Percentiles rank a stretch among this genome's conserved stretches.
phyloP scores from a whole-genome alignment of 2,329 filamentous ascomycete species.

The Ilyonectria mors-panacis region DNA sequence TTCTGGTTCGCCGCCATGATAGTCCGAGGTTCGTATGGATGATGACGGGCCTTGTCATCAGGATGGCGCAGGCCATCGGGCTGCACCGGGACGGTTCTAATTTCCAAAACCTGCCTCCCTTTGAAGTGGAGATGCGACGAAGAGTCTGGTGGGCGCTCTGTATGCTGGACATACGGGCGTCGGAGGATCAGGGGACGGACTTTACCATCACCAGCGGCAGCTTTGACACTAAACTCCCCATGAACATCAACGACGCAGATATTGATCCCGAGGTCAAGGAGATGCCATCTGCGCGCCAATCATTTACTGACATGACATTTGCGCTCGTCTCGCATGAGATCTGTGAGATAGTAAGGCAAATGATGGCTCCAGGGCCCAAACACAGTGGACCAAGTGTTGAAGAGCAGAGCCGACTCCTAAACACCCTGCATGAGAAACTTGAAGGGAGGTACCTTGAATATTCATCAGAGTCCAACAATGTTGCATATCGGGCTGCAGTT shows the following conservation, averaged over 20 bases:
- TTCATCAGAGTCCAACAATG: conserved; percentile 48
- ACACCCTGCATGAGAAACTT: conserved; percentile 60
- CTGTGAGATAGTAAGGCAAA: conserved; percentile 53
- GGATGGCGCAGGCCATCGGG: conserved; percentile 68
- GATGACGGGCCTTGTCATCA: conserved; percentile 73
- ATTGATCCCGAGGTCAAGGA: conserved; percentile 63
- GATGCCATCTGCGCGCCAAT: conserved; percentile 62
- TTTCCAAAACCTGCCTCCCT: conserved; percentile 67
- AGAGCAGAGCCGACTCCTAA: conserved; percentile 60
- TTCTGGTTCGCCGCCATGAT: conserved; percentile 66
- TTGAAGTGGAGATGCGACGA: conserved; percentile 74
- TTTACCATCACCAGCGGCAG: conserved; percentile 61
- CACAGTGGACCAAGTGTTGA: conserved; percentile 52
- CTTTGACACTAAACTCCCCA: conserved; percentile 68
- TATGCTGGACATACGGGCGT: conserved; percentile 71
- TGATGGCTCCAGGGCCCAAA: conserved; percentile 53
- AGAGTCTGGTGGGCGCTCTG: conserved; percentile 75
- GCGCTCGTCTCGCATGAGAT: conserved; percentile 56
- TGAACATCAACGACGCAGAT: conserved; percentile 71
- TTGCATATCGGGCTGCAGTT: conserved; percentile 57
- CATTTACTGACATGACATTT: conserved; percentile 68
- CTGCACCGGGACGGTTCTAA: conserved; percentile 71
- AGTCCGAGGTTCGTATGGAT: conserved; percentile 73
- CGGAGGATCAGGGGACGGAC: conserved; percentile 71
- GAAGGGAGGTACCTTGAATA: conserved; percentile 61